These are phyloP conservation scores for Phialemonium atrogriseum DNA, from an alignment of 2,329 filamentous ascomycete genomes.

Conservation along the genomic window DNA sequence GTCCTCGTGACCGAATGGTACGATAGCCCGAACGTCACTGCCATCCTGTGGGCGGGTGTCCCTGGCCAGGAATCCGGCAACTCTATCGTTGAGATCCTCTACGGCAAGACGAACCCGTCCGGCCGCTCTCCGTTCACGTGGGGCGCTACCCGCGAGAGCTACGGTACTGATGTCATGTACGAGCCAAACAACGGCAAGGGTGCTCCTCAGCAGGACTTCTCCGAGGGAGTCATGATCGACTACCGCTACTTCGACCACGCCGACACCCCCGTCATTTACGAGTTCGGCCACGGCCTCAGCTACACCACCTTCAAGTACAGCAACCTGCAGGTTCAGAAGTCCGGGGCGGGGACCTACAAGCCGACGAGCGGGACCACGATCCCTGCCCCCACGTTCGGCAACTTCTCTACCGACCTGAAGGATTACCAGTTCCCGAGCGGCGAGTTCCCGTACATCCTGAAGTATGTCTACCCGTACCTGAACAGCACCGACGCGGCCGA, in stretches of 20 bases:
- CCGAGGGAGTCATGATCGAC: slow-evolving; percentile 75
- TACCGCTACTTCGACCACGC: slow-evolving; percentile 66
- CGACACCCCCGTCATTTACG: slow-evolving; percentile 62
- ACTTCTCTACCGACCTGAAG: slow-evolving; percentile 49
- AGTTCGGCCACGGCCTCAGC: slow-evolving; percentile 73
- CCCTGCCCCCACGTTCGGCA: slow-evolving; percentile 57
- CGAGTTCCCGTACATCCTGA: slow-evolving; percentile 38
- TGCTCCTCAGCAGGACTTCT: slow-evolving; percentile 65
- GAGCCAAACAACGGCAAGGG: slow-evolving; percentile 57
- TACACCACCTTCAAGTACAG: slow-evolving; percentile 75
- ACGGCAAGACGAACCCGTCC: slow-evolving; percentile 68
- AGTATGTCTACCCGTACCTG: slow-evolving; percentile 65
- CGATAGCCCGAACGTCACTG: slow-evolving; percentile 69
- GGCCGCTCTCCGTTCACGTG: slow-evolving; percentile 77
- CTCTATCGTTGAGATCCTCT: slow-evolving; percentile 72
- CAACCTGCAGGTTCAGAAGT: slow-evolving; percentile 50
- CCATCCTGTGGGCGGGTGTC: slow-evolving; percentile 73
- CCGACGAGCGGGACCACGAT: slow-evolving; percentile 54
- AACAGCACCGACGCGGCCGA: slow-evolving; percentile 48
- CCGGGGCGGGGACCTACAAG: slow-evolving; percentile 40
- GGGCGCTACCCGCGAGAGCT: slow-evolving; percentile 58
- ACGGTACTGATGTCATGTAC: slow-evolving; percentile 60
- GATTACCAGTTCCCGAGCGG: slow-evolving; percentile 62
- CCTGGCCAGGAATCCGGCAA: slow-evolving; percentile 81
- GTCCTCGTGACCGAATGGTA: slow-evolving; percentile 71